Percentiles rank a stretch among this genome's conserved stretches.
phyloP scores from a whole-genome alignment of 2,329 filamentous ascomycete genomes.

The Hypoxylon sp. region DNA sequence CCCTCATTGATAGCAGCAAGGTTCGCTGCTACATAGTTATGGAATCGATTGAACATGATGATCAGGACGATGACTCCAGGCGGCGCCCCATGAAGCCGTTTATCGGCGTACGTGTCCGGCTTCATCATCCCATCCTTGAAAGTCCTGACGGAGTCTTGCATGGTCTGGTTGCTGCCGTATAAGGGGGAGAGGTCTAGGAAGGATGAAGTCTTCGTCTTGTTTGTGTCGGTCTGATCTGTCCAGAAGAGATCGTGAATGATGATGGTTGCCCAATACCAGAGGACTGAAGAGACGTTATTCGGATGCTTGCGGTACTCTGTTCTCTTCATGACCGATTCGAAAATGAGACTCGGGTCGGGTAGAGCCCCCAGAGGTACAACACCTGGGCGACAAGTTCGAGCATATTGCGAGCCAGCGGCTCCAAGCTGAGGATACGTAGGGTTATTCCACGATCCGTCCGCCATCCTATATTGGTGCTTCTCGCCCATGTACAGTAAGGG shows the following conservation, averaged over 20 bases:
- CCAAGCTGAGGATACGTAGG: constrained; percentile 74
- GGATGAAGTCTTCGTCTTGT: constrained; percentile 69
- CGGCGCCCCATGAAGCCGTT: constrained; percentile 76
- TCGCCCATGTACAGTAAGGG: constrained; percentile 74
- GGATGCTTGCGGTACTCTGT: constrained; percentile 69
- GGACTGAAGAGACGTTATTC: constrained; percentile 77
- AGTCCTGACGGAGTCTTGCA: constrained; percentile 74
- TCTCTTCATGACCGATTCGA: constrained; percentile 71
- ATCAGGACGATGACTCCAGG: constrained; percentile 78
- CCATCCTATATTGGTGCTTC: constrained; percentile 73
- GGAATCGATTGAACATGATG: constrained; percentile 86
- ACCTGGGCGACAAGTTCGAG: constrained; percentile 71
- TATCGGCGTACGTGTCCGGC: constrained; percentile 78
- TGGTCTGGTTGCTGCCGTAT: constrained; percentile 75
- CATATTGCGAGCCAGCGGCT: constrained; percentile 75
- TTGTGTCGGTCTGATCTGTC: constrained; percentile 72
- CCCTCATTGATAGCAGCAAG: constrained; percentile 88
- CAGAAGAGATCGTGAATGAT: constrained; percentile 82
- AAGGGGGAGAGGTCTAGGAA: constrained; percentile 79
- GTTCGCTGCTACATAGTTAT: constrained; percentile 86
- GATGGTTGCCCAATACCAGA: constrained; percentile 80
- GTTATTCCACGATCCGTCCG: constrained; percentile 81
- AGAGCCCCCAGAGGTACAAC: constrained; percentile 71
- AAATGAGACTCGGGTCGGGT: constrained; percentile 74
- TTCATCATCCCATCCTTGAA: constrained; percentile 79